Evolutionary conservation across 495 filamentous ascomycete species (phyloP), one percentile per base, ranked within the genome.

Genomic region (Cladorrhinum samala): DNA sequence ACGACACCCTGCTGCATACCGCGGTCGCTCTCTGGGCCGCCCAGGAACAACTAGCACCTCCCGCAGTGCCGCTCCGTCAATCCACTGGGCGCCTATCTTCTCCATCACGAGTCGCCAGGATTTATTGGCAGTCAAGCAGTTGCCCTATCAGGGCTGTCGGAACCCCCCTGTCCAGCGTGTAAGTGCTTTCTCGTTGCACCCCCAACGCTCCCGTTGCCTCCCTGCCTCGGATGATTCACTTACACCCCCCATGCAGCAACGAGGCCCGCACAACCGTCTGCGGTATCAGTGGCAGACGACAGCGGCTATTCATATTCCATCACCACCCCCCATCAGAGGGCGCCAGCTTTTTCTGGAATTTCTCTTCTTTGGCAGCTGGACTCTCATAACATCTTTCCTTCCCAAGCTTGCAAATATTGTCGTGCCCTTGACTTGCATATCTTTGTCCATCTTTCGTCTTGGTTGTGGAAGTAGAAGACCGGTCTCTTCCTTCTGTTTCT

Each of bases 251-350:
- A 69, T 75, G 72, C 68, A 74, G 72, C 39, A 47, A 39, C 62
- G 58, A 63, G 59, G 60, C 61, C 57, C 44, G 60, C 55, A 56
- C 53, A 46, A 49, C 49, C 58, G 55, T 42, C 24, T 58, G 54
- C 52, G 50, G 66, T 62, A 57, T 55, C 44, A 57, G 60, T 66
- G 54, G 56, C 52, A 52, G 61, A 56, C 49, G 59, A 51, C 67
- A 72, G 72, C 76, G 76, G 68, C 70, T 72, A 71, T 73, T 77
- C 75, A 80, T 78, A 81, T 47, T 23, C 45, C 45, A 77, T 72
- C 72, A 64, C 58, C 62, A 55, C 59, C 59, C 27, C 67, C 60
- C 74, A 33, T 33, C 27, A 72, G 64, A 63, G 59, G 52, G 55
- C 57, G 58, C 61, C 63, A 64, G 59, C 61, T 52, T 54, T 53